Evolutionary conservation across 108 stramenopile species (phyloP), one percentile per base, ranked within the genome.

Genomic region (Schizochytrium sp.): DNA sequence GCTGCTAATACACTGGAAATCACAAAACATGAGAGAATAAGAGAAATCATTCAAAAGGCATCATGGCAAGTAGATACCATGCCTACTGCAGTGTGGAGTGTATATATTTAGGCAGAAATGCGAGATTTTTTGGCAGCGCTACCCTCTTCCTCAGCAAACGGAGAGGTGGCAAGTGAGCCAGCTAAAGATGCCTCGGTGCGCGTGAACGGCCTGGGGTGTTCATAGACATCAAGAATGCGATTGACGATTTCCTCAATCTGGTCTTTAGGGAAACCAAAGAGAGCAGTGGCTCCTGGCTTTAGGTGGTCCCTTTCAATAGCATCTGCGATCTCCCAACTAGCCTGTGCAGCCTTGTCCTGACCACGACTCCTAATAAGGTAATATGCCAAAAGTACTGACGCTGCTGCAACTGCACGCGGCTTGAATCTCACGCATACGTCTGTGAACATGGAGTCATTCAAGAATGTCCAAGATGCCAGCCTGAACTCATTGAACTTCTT

Each of bases 391-490:
- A 83, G 53, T 5, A 83, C 76, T 10, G 76, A 49, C 10, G 76
- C 76, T 42, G 76, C 76, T 10, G 76, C 76, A 55, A 83, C 55
- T 0, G 47, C 50, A 2, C 53, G 50, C 76, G 76, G 76, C 50
- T 55, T 49, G 76, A 55, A 83, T 2, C 76, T 47, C 76, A 83
- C 76, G 53, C 76, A 83, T 38, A 83, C 28, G 53, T 83, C 76
- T 2, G 76, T 83, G 47, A 83, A 83, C 50, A 83, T 49, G 8
- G 76, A 83, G 28, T 83, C 76, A 40, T 83, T 83, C 28, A 83
- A 40, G 55, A 83, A 83, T n/a, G 47, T 83, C 76, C 76, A 83
- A 56, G 76, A 49, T n/a, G 50, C 47, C 4, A 55, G 47, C 15
- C 76, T 47, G 28, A 83, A 55, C 76, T 83, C 76, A 10, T 83